A percentile compares a stretch with the other conserved stretches of the same genome.
phyloP scores from a whole-genome alignment of 495 filamentous ascomycete genomes.

The Poronia punctata region DNA sequence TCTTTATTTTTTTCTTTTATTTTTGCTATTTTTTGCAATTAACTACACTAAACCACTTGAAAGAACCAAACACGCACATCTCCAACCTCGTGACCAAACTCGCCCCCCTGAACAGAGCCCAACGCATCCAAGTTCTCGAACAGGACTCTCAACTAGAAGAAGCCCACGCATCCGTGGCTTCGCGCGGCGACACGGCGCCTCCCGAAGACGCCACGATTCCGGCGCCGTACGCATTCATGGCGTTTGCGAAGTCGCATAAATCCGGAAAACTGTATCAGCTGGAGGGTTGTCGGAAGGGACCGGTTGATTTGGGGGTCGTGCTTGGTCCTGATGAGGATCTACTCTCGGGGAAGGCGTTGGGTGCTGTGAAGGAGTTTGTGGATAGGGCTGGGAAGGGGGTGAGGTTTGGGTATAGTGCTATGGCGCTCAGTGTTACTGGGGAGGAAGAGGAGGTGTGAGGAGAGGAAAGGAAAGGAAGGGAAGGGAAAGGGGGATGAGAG shows the following conservation, averaged over 20 bases:
- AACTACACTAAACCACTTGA: too few species aligned
- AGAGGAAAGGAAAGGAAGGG: too few species aligned
- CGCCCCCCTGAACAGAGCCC: slow-evolving; percentile 35
- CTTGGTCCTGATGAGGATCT: slow-evolving; percentile 59
- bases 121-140: slow-evolving; percentile 63
- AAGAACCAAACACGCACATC: slow-evolving; percentile 6
- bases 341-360: slow-evolving; percentile 53
- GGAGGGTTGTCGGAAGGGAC: slow-evolving; percentile 64
- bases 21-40: too few species aligned
- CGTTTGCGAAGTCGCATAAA: slow-evolving; percentile 53
- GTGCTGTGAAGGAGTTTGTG: slow-evolving; percentile 2
- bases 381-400: slow-evolving; percentile 1
- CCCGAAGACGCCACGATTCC: slow-evolving; percentile 27
- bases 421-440: slow-evolving; percentile 4
- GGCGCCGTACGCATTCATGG: slow-evolving; percentile 57
- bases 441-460: neutral
- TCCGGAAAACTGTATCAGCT: slow-evolving; percentile 70
- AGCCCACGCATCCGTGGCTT: slow-evolving; percentile 60
- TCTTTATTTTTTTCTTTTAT: too few species aligned
- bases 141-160: slow-evolving; percentile 57
- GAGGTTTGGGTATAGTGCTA: slow-evolving; percentile 2
- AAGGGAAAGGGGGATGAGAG: too few species aligned
- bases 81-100: slow-evolving; percentile 30
- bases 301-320: slow-evolving; percentile 53
- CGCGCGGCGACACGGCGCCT: slow-evolving; percentile 56